Evolutionary conservation across 176 grass and related monocot species (phyloP).

Genomic region (Stipa capillata): DNA sequence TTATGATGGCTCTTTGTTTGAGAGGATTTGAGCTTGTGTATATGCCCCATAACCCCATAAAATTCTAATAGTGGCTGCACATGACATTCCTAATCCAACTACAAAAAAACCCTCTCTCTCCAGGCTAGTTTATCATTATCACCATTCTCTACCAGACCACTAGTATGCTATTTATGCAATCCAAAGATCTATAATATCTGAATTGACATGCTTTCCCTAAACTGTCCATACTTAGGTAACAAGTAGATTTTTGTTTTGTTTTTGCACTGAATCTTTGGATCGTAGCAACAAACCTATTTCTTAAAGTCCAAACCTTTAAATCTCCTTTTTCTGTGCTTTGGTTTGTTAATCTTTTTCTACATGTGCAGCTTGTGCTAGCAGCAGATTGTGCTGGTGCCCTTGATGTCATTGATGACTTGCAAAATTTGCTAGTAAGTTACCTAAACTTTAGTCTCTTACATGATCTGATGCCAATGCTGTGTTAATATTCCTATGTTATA

Average conservation of each 20-base stretch:
- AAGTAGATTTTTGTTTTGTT: background rate
- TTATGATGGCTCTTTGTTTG: background rate
- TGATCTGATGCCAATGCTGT: background rate
- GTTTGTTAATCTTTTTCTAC: conserved; percentile 20
- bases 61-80: background rate
- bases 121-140: too few relatives aligned
- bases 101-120: too few relatives aligned
- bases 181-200: background rate
- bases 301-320: background rate
- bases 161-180: background rate
- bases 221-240: background rate
- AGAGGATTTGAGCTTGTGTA: background rate
- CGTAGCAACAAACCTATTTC: background rate
- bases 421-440: conserved; percentile 82
- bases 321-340: background rate
- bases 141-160: background rate
- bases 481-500: background rate
- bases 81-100: background rate
- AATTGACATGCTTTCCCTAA: background rate
- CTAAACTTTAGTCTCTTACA: background rate
- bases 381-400: conserved; percentile 96
- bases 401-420: conserved; percentile 90
- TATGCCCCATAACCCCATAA: background rate
- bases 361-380: conserved; percentile 79
- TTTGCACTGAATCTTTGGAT: background rate